phyloP scores from a whole-genome alignment of 495 filamentous ascomycete genomes.

The Penicillium coprophilum region DNA sequence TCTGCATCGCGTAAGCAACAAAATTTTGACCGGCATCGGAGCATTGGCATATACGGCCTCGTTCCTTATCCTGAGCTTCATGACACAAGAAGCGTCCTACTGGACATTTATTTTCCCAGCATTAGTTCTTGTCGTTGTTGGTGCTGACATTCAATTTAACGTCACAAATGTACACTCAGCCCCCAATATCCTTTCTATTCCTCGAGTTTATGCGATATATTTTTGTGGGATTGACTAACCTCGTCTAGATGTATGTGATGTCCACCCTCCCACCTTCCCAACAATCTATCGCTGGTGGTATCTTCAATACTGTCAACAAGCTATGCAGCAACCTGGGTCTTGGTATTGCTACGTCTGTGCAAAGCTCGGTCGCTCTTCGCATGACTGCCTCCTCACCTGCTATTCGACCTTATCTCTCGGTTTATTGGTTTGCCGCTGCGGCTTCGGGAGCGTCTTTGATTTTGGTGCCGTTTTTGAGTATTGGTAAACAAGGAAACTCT shows the following conservation, averaged over 20 bases:
- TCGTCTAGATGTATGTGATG: slow-evolving; percentile 40
- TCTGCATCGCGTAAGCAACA: slow-evolving; percentile 53
- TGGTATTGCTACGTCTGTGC: slow-evolving; percentile 33
- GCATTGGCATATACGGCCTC: slow-evolving; percentile 44
- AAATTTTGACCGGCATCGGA: slow-evolving; percentile 45
- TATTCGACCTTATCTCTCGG: slow-evolving; percentile 30
- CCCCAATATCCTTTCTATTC: neutral
- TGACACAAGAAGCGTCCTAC: slow-evolving; percentile 49
- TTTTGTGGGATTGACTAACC: slow-evolving; percentile 5
- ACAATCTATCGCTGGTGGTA: slow-evolving; percentile 40
- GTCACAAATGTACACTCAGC: slow-evolving; percentile 49
- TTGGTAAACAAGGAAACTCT: slow-evolving; percentile 31
- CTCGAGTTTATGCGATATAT: neutral
- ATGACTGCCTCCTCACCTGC: slow-evolving; percentile 21
- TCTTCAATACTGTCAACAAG: slow-evolving; percentile 41
- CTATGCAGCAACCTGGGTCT: slow-evolving; percentile 35
- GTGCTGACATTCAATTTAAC: slow-evolving; percentile 60
- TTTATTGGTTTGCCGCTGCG: slow-evolving; percentile 35
- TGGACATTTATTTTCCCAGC: slow-evolving; percentile 58
- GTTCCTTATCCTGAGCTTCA: slow-evolving; percentile 55
- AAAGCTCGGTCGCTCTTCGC: slow-evolving; percentile 20
- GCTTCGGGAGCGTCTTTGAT: slow-evolving; percentile 29
- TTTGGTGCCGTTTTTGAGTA: slow-evolving; percentile 34
- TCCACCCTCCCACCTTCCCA: slow-evolving; percentile 33
- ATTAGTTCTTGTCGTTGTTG: slow-evolving; percentile 50